Percentiles rank a stretch among this genome's conserved stretches.
phyloP scores from a whole-genome alignment of 495 filamentous ascomycete genomes.

The Cercophora samala region DNA sequence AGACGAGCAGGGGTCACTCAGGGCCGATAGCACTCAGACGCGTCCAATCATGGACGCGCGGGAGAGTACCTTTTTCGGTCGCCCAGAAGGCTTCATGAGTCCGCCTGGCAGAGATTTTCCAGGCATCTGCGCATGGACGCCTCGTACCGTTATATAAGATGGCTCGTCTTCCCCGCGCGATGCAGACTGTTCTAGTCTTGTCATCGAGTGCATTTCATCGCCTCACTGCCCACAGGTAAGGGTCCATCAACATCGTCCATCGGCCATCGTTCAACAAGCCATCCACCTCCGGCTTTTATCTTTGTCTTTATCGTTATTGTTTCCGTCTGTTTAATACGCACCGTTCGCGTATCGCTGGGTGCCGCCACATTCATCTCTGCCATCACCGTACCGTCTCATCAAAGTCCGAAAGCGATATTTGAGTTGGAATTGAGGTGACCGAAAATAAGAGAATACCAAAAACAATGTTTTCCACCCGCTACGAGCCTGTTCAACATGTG shows the following conservation, averaged over 20 bases:
- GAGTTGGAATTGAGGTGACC: neutral
- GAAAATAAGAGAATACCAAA: slow-evolving; percentile 5
- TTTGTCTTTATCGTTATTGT: slow-evolving; percentile 15
- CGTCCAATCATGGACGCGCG: slow-evolving; percentile 22
- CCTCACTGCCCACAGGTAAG: slow-evolving; percentile 17
- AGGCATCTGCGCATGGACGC: slow-evolving; percentile 33
- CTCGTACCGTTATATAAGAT: slow-evolving; percentile 29
- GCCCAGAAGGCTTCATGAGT: slow-evolving; percentile 20
- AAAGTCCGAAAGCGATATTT: neutral
- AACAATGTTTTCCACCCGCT: slow-evolving; percentile 46
- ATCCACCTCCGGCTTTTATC: slow-evolving; percentile 21
- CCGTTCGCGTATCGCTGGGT: neutral
- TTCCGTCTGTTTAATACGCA: slow-evolving; percentile 12
- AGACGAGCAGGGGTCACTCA: neutral
- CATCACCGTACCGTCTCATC: neutral
- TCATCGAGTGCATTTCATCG: slow-evolving; percentile 14
- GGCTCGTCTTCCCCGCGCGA: slow-evolving; percentile 12
- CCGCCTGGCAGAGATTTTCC: slow-evolving; percentile 18
- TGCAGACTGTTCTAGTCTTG: slow-evolving; percentile 19
- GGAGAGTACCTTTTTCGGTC: slow-evolving; percentile 25
- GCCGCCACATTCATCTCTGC: slow-evolving; percentile 1
- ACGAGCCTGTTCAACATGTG: slow-evolving; percentile 29
- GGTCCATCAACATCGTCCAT: slow-evolving; percentile 18
- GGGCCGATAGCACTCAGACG: slow-evolving; percentile 23
- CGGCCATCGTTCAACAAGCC: slow-evolving; percentile 14